Base-by-base conservation (phyloP, 352 stramenopile genomes). In the Globisporangium cystogenes region DNA sequence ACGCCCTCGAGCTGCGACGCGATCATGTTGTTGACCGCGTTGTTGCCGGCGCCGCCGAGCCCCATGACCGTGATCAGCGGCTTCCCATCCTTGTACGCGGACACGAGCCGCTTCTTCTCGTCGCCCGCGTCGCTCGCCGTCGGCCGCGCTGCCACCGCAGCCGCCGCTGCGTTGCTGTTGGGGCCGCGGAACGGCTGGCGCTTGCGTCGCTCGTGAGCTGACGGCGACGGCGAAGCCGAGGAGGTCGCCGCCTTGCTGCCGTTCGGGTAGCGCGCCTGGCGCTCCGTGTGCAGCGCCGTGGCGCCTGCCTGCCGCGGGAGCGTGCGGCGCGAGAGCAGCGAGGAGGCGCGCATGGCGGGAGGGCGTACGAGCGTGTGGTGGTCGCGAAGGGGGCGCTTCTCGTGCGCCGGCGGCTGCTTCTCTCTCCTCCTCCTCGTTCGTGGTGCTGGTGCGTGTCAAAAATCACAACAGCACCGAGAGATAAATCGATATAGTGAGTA, bases 21-120 rank as follows among this genome's bases (percentile, higher is more conserved):
- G 53, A 95, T 92, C 84, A 95, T 95, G 57, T 93, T 95, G 76
- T 95, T 95, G 6, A 95, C 82, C 16, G 84, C 84, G 57, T 95
- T 95, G 68, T 81, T 91, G 33, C 84, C 84, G 31, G 82, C 84
- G 49, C 84, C 84, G 29, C 84, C 84, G 4, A 95, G 72, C 0
- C 84, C 84, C 55, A 95, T 91, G 48, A 94, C 84, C 21, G 84
- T 91, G 60, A 94, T 91, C 68, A 88, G 66, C 23, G 84, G 84
- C 59, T 87, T 88, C 47, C 84, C 84, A 60, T 93, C 76, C 62
- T 92, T 92, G 46, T 87, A 90, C 31, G 74, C 60, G 23, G 68
- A 55, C 44, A 73, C 56, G 15, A 84, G 59, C 57, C 64, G 68
- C 46, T 72, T 72, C 60, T 78, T 87, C 43, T 54, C 55, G 47